Conservation (phyloP, 208 protist species). For the Novymonas esmeraldas region DNA sequence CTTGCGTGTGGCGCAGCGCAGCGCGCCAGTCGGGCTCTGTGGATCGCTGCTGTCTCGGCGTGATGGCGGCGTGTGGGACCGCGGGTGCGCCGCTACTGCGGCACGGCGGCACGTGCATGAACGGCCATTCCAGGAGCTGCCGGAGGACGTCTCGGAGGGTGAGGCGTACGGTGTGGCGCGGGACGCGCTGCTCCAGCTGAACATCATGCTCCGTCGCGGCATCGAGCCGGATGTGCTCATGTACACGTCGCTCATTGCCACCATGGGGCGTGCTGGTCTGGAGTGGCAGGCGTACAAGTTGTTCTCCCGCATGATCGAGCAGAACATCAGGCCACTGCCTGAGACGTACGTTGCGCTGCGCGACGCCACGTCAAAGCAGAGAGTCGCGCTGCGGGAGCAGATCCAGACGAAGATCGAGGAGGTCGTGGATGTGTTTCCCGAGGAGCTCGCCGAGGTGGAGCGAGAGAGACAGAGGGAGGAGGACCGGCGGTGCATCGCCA, state of each 20-base stretch:
- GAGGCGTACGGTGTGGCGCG: conserved; percentile 75
- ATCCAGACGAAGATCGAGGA: conserved; percentile 89
- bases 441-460: conserved; percentile 74
- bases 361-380: conserved; percentile 70
- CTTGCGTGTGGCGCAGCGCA: neutral
- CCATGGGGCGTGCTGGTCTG: conserved; percentile 82
- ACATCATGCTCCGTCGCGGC: conserved; percentile 91
- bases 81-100: neutral
- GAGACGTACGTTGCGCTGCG: conserved; percentile 91
- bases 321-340: conserved; percentile 79
- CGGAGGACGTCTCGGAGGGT: conserved; percentile 45
- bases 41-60: conserved; percentile 7
- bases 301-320: conserved; percentile 93
- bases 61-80: neutral
- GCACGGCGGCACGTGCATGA: conserved; percentile 57
- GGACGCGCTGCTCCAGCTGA: conserved; percentile 91
- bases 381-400: conserved; percentile 64
- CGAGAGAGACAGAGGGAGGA: conserved; percentile 61
- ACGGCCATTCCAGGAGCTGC: conserved; percentile 63
- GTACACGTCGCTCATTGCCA: conserved; percentile 92
- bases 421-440: conserved; percentile 68
- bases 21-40: neutral
- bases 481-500: conserved; percentile 70
- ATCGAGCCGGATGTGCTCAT: conserved; percentile 91
- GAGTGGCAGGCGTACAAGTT: conserved; percentile 95